phyloP scores from a whole-genome alignment of 345 rosid genomes.

The Eucalyptus brandiana region DNA sequence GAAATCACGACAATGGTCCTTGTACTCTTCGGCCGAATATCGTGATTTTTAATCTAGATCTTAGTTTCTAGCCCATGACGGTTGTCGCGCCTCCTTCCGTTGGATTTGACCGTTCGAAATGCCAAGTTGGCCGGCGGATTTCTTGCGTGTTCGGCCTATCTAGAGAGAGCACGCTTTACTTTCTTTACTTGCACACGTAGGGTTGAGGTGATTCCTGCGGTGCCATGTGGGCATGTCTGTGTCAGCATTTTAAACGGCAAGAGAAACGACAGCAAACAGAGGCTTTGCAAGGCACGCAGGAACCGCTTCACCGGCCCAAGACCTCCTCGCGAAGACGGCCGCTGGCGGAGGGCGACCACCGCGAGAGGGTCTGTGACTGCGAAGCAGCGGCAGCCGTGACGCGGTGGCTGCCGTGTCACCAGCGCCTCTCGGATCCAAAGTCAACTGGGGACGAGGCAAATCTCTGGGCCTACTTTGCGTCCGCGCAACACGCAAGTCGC shows the following conservation, averaged over 20 bases:
- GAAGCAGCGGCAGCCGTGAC: background rate
- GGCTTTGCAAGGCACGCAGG: background rate
- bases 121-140: background rate
- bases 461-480: background rate
- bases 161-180: background rate
- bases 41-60: too few relatives aligned
- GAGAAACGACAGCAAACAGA: background rate
- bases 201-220: background rate
- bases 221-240: background rate
- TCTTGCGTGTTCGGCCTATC: background rate
- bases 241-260: background rate
- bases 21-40: background rate
- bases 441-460: background rate
- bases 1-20: background rate
- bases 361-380: background rate
- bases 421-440: background rate
- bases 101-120: background rate
- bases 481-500: background rate
- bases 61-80: background rate
- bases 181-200: background rate
- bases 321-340: background rate
- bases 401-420: background rate
- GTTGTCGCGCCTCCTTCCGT: background rate
- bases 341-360: background rate
- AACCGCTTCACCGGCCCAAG: background rate